Evolutionary conservation across 2,329 filamentous ascomycete species (phyloP).

Genomic region (Diaporthe eres): DNA sequence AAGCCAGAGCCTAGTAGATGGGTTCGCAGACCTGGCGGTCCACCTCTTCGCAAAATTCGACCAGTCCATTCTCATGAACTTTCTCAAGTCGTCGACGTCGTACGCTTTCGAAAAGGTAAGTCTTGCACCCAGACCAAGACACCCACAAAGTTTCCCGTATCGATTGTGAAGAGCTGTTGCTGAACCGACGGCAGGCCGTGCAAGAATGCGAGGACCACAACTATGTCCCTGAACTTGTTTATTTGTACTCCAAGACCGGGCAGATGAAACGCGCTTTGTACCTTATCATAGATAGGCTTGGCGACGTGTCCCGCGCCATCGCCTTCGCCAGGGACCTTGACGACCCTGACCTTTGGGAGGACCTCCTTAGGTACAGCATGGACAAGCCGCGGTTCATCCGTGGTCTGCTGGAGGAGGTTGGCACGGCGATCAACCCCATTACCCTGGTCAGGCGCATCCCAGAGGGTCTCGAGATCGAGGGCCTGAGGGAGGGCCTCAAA

Average conservation of each 20-base stretch:
- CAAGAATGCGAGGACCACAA: conserved; percentile 84
- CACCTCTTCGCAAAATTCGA: conserved; percentile 90
- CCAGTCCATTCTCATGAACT: conserved; percentile 84
- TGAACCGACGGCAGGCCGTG: conserved; percentile 64
- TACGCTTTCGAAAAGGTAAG: conserved; percentile 86
- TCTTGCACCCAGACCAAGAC: not conserved
- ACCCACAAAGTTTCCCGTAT: not conserved
- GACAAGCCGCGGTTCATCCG: conserved; percentile 96
- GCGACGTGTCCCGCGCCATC: conserved; percentile 93
- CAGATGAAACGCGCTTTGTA: conserved; percentile 92
- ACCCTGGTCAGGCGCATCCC: conserved; percentile 91
- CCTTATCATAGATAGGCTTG: conserved; percentile 93
- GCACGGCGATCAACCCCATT: conserved; percentile 93
- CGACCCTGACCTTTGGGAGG: conserved; percentile 94
- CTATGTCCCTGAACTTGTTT: conserved; percentile 94
- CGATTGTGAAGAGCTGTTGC: not conserved
- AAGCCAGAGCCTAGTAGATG: conserved; percentile 80
- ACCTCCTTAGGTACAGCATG: conserved; percentile 96
- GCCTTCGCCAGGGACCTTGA: conserved; percentile 94
- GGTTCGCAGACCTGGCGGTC: conserved; percentile 89
- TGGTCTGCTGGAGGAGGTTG: conserved; percentile 91
- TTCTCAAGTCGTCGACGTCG: conserved; percentile 85
- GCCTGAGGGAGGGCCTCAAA: conserved; percentile 87
- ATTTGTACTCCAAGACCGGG: conserved; percentile 94
- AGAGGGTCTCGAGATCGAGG: conserved; percentile 92